These are phyloP conservation scores for Populus nigra DNA, from an alignment of 345 rosid genomes.

Conservation along the genomic window DNA sequence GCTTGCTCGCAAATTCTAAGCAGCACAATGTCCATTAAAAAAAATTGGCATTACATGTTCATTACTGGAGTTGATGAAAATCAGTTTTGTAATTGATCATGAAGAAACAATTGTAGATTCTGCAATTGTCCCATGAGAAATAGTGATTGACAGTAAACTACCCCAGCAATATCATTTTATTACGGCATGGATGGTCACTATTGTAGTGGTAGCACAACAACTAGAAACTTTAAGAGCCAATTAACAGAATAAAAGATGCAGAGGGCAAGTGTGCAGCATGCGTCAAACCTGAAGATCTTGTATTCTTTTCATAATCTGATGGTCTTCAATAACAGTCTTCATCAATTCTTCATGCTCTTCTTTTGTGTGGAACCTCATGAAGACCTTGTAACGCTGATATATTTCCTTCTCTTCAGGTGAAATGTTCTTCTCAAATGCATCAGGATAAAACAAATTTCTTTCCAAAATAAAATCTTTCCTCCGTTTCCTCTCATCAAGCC, in stretches of 20 bases:
- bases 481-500: conserved; percentile 98
- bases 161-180: not conserved
- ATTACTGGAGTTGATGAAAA: not conserved
- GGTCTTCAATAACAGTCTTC: conserved; percentile 66
- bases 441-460: conserved; percentile 72
- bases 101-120: not conserved
- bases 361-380: conserved; percentile 77
- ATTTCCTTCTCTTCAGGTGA: conserved; percentile 66
- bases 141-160: not conserved
- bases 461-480: conserved; percentile 85
- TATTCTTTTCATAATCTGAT: conserved; percentile 65
- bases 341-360: conserved; percentile 79
- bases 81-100: not conserved
- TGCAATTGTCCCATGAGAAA: not conserved
- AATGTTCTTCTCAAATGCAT: conserved; percentile 67
- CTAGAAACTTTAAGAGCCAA: no score
- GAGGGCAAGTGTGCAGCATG: conserved; percentile 1
- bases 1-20: not conserved
- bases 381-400: conserved; percentile 68
- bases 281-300: conserved; percentile 78
- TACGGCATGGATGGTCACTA: not conserved
- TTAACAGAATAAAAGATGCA: not conserved
- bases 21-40: not conserved
- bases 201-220: not conserved
- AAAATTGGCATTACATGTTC: not conserved